Evolutionary conservation across 441 rosid species (phyloP).

Genomic region (Erysimum cheiri): DNA sequence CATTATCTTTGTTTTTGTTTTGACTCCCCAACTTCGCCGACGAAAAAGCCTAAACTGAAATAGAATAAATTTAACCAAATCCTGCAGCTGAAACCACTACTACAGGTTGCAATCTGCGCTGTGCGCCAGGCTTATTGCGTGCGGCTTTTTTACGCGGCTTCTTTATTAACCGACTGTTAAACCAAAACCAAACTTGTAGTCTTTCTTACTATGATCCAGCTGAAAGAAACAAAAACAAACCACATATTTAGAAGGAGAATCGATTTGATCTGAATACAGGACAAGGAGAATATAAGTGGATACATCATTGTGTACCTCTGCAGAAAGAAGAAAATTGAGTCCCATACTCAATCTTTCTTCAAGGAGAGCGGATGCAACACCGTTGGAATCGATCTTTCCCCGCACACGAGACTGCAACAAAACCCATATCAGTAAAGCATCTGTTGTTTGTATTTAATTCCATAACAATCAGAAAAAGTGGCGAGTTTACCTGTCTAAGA

Average conservation of each 20-base stretch:
- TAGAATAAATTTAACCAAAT: conserved; percentile 31
- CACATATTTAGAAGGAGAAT: background rate
- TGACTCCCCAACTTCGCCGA: conserved; percentile 24
- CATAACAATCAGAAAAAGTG: conserved; percentile 10
- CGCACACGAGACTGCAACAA: conserved; percentile 82
- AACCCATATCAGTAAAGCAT: background rate
- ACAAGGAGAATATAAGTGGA: background rate
- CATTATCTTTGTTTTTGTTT: conserved; percentile 19
- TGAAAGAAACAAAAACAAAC: conserved; percentile 42
- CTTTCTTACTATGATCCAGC: conserved; percentile 94
- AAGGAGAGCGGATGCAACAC: conserved; percentile 74
- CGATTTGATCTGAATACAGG: background rate
- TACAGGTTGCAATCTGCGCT: conserved; percentile 29
- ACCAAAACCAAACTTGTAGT: conserved; percentile 96
- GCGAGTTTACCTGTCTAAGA: conserved; percentile 79
- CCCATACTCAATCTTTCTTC: conserved; percentile 95
- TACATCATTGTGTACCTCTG: conserved; percentile 64
- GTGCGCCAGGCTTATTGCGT: conserved; percentile 36
- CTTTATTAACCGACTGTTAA: conserved; percentile 74
- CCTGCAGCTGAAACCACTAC: conserved; percentile 21
- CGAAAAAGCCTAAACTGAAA: conserved; percentile 40
- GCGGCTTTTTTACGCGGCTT: background rate
- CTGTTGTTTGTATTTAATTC: background rate
- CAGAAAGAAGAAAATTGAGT: conserved; percentile 87
- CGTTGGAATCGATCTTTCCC: conserved; percentile 96